These are phyloP conservation scores for Wilcoxina mikolae DNA, from an alignment of 495 filamentous ascomycete genomes.

Conservation along the genomic window DNA sequence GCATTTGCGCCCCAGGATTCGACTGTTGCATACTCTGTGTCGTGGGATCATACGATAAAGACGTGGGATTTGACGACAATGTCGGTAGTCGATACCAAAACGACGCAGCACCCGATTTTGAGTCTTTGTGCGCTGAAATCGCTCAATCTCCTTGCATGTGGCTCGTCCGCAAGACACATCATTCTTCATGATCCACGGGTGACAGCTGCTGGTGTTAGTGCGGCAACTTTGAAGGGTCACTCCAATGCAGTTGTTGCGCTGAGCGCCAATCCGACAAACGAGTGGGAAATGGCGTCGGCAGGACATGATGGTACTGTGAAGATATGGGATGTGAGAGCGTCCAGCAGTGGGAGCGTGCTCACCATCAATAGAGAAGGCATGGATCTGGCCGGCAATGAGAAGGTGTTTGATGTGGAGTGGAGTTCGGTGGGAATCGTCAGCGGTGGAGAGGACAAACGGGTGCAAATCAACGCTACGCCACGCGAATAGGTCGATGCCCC, in stretches of 20 bases:
- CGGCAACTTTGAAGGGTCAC: constrained; percentile 82
- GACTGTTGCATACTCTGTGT: constrained; percentile 77
- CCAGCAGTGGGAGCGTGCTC: constrained; percentile 62
- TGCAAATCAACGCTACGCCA: constrained; percentile 59
- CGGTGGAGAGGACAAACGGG: constrained; percentile 76
- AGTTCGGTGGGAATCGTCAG: constrained; percentile 71
- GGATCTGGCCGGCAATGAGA: constrained; percentile 37
- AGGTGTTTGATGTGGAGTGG: constrained; percentile 83
- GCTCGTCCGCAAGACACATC: constrained; percentile 73
- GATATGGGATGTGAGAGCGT: constrained; percentile 78
- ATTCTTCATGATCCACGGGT: constrained; percentile 78
- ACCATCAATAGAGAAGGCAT: constrained; percentile 59
- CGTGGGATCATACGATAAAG: constrained; percentile 74
- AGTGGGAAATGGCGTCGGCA: constrained; percentile 66
- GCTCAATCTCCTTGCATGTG: constrained; percentile 62
- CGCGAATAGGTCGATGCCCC: constrained; percentile 1
- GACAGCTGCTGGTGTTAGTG: constrained; percentile 52
- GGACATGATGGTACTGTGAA: constrained; percentile 80
- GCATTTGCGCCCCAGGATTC: constrained; percentile 71
- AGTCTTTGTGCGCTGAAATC: constrained; percentile 52
- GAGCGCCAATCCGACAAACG: constrained; percentile 53
- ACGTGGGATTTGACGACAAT: constrained; percentile 82
- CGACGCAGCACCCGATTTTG: constrained; percentile 65
- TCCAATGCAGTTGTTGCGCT: constrained; percentile 65
- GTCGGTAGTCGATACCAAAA: constrained; percentile 57